Evolutionary conservation across 75 land plant genomes (phyloP).

Genomic region (Gnetum montanum): DNA sequence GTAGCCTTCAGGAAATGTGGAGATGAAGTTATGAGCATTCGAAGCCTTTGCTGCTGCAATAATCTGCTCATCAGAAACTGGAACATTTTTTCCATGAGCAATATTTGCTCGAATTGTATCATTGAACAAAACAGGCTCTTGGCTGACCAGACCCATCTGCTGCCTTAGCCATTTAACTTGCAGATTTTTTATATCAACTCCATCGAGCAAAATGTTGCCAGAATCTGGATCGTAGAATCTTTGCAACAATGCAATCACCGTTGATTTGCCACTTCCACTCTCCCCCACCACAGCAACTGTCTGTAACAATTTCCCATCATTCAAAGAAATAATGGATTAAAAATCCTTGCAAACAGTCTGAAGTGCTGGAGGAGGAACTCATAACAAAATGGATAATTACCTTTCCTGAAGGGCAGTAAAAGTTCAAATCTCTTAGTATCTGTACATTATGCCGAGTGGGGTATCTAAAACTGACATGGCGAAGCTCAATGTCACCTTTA

Average conservation of each 20-base stretch:
- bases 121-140: slow-evolving; percentile 47
- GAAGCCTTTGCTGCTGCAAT: slow-evolving; percentile 40
- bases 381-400: no score
- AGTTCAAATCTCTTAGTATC: slow-evolving; percentile 41
- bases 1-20: slow-evolving; percentile 41
- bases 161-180: slow-evolving; percentile 47
- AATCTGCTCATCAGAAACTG: slow-evolving; percentile 33
- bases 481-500: slow-evolving; percentile 56
- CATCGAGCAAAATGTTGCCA: slow-evolving; percentile 35
- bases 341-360: slow-evolving; percentile 10
- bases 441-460: slow-evolving; percentile 48
- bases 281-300: slow-evolving; percentile 72
- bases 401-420: slow-evolving; percentile 51
- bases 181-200: slow-evolving; percentile 29
- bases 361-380: not conserved
- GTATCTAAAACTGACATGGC: slow-evolving; percentile 61
- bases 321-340: slow-evolving; percentile 11
- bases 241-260: slow-evolving; percentile 47
- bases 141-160: slow-evolving; percentile 55
- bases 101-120: slow-evolving; percentile 43
- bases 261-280: slow-evolving; percentile 69
- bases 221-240: slow-evolving; percentile 64
- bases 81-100: slow-evolving; percentile 42
- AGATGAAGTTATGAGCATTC: slow-evolving; percentile 52
- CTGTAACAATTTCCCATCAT: slow-evolving; percentile 44